phyloP scores from a whole-genome alignment of 1,284 basidiomycete species.

The Sanguinoderma infundibulare region DNA sequence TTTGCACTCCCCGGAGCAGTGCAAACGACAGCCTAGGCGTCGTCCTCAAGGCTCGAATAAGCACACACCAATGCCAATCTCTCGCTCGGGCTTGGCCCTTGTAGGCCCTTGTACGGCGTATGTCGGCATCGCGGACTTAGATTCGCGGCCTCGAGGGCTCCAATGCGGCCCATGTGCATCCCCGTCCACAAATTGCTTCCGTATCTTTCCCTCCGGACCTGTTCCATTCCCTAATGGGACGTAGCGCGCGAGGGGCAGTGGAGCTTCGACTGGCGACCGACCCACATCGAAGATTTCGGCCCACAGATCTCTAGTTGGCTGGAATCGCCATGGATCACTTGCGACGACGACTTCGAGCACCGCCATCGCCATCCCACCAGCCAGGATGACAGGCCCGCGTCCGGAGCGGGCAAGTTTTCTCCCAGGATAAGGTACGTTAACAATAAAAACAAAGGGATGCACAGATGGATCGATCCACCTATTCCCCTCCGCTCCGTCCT shows the following conservation, averaged over 20 bases:
- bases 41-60: background rate
- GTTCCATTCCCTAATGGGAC: background rate
- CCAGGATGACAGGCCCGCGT: background rate
- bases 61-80: too few species aligned
- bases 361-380: constrained; percentile 4
- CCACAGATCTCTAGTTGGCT: background rate
- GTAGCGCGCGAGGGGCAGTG: background rate
- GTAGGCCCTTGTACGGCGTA: too few species aligned
- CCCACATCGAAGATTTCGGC: background rate
- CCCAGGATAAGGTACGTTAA: constrained; percentile 18
- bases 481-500: background rate
- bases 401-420: background rate
- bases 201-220: constrained; percentile 6
- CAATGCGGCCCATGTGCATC: background rate
- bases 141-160: background rate
- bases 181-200: background rate
- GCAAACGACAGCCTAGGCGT: too few species aligned
- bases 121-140: constrained; percentile 9
- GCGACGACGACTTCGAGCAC: constrained; percentile 9
- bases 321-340: background rate
- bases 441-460: constrained; percentile 24
- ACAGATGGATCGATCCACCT: background rate
- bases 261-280: background rate
- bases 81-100: background rate
- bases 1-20: background rate